phyloP scores from a whole-genome alignment of 2,329 filamentous ascomycete genomes.

The Mollisiaceae sp. region DNA sequence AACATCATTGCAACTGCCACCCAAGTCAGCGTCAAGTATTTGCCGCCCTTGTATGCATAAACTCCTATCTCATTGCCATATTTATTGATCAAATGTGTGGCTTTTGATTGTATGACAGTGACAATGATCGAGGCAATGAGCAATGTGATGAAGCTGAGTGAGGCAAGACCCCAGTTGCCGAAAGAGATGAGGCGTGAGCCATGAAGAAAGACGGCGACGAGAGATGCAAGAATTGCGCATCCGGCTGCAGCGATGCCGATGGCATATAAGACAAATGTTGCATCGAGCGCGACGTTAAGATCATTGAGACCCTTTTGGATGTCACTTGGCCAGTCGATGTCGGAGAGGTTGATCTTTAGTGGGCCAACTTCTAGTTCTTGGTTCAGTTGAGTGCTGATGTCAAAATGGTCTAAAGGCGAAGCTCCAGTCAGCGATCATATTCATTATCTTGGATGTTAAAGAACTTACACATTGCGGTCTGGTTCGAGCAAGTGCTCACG shows the following conservation, averaged over 20 bases:
- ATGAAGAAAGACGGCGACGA: slow-evolving; percentile 49
- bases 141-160: slow-evolving; percentile 57
- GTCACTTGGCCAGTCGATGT: slow-evolving; percentile 60
- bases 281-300: slow-evolving; percentile 54
- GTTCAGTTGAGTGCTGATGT: slow-evolving; percentile 56
- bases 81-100: slow-evolving; percentile 52
- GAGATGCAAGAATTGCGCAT: slow-evolving; percentile 52
- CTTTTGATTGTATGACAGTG: slow-evolving; percentile 64
- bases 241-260: slow-evolving; percentile 59
- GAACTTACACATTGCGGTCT: slow-evolving; percentile 53
- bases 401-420: slow-evolving; percentile 50
- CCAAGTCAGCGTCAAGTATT: slow-evolving; percentile 66
- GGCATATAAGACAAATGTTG: slow-evolving; percentile 63
- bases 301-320: slow-evolving; percentile 58
- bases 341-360: slow-evolving; percentile 51
- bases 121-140: slow-evolving; percentile 78
- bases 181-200: slow-evolving; percentile 52
- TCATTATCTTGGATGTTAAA: background rate
- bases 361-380: slow-evolving; percentile 51
- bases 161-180: slow-evolving; percentile 54
- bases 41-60: slow-evolving; percentile 51
- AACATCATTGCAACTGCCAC: slow-evolving; percentile 54
- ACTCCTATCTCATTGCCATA: slow-evolving; percentile 41
- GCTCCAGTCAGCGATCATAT: slow-evolving; percentile 4
- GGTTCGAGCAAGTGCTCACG: slow-evolving; percentile 59